Percentiles rank a stretch among this genome's conserved stretches.
phyloP scores from a whole-genome alignment of 164 flowering plant species.

The grape (Vitis vinifera) region DNA sequence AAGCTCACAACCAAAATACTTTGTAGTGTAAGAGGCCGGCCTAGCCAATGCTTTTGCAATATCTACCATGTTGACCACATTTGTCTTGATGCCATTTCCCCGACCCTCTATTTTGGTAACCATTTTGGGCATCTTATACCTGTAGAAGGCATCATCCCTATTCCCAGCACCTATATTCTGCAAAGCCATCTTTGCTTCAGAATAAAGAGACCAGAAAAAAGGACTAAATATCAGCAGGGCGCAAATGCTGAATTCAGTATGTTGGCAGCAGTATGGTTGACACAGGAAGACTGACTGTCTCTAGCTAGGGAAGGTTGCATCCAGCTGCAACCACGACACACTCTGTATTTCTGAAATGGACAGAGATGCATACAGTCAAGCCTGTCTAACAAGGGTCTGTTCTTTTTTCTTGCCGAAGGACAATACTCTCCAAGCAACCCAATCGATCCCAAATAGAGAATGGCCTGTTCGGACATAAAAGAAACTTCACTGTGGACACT shows the following conservation, averaged over 20 bases:
- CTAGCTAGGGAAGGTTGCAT: slow-evolving; percentile 31
- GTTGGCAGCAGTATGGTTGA: neutral
- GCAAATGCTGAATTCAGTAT: slow-evolving; percentile 10
- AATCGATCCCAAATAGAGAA: slow-evolving; percentile 26
- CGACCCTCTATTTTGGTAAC: slow-evolving; percentile 78
- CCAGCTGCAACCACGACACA: slow-evolving; percentile 22
- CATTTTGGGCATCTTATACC: slow-evolving; percentile 86
- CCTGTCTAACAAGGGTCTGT: slow-evolving; percentile 10
- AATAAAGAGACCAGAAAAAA: neutral
- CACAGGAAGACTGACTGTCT: slow-evolving; percentile 9
- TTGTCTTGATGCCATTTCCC: slow-evolving; percentile 85
- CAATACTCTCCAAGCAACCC: slow-evolving; percentile 56
- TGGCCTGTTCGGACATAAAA: slow-evolving; percentile 51
- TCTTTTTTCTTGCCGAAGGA: slow-evolving; percentile 44
- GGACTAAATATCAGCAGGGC: slow-evolving; percentile 11
- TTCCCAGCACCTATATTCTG: slow-evolving; percentile 76
- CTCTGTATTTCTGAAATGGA: slow-evolving; percentile 12
- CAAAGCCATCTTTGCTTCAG: slow-evolving; percentile 50
- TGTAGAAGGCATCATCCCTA: slow-evolving; percentile 81
- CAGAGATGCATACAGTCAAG: slow-evolving; percentile 39
- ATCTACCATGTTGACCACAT: slow-evolving; percentile 77
- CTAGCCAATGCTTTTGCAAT: slow-evolving; percentile 78
- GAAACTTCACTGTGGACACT: slow-evolving; percentile 28
- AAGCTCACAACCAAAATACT: slow-evolving; percentile 79
- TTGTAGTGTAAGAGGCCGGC: slow-evolving; percentile 75